Evolutionary conservation across 2,329 filamentous ascomycete species (phyloP).

Genomic region (Daldinia sp.): DNA sequence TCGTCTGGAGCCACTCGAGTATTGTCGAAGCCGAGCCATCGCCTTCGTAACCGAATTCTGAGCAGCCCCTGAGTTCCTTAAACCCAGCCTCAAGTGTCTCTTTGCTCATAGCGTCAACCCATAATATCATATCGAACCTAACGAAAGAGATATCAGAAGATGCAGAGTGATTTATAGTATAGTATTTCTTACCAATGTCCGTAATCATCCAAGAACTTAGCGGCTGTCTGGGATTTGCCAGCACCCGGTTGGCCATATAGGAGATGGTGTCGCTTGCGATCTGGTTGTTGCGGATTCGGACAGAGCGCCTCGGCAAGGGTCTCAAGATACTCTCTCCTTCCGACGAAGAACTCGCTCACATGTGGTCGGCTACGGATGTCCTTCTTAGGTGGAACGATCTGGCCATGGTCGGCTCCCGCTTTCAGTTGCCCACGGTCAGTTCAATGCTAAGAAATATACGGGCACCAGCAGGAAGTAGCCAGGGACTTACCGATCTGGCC

Average conservation of each 20-base stretch:
- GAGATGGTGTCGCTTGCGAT: conserved; percentile 15
- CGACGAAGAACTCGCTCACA: conserved; percentile 47
- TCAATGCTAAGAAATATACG: too few relatives aligned
- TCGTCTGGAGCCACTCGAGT: conserved; percentile 37
- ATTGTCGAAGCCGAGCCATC: conserved; percentile 30
- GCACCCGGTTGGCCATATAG: conserved; percentile 49
- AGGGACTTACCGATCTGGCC: conserved; percentile 24
- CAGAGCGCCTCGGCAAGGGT: conserved; percentile 40
- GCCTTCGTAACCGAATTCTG: conserved; percentile 15
- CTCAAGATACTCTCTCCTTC: conserved; percentile 44
- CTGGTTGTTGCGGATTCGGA: conserved; percentile 20
- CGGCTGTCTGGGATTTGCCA: conserved; percentile 52
- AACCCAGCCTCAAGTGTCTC: conserved; percentile 46
- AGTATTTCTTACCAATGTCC: conserved; percentile 35
- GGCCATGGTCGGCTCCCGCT: conserved; percentile 39
- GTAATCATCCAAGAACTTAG: conserved; percentile 44
- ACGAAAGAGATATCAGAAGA: not conserved
- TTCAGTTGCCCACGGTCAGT: not conserved
- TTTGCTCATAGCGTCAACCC: conserved; percentile 47
- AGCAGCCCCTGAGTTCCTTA: conserved; percentile 27
- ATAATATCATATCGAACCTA: conserved; percentile 50
- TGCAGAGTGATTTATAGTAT: too few relatives aligned
- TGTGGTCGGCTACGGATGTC: conserved; percentile 9
- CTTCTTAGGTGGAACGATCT: conserved; percentile 23
- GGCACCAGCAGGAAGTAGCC: not conserved